Evolutionary conservation across 495 filamentous ascomycete species (phyloP).

Genomic region (Parathielavia hyrcaniae): DNA sequence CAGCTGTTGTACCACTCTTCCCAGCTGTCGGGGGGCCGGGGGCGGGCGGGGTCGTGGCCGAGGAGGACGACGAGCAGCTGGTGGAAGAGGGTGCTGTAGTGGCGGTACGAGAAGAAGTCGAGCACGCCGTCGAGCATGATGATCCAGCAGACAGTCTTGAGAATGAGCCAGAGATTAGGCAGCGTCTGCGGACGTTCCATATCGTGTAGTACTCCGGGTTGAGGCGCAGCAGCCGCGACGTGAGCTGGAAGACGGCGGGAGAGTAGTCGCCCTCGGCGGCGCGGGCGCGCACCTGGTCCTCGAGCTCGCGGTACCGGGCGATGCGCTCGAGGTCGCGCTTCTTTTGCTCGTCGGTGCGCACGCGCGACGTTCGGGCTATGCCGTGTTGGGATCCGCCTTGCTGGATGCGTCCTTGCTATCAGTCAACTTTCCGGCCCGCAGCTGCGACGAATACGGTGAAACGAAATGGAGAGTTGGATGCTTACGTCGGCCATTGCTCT

Average conservation of each 20-base stretch:
- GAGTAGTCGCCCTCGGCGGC: constrained; percentile 57
- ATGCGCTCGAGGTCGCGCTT: constrained; percentile 71
- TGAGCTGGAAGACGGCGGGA: constrained; percentile 61
- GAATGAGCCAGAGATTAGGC: constrained; percentile 51
- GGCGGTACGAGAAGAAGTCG: constrained; percentile 48
- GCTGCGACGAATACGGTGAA: background rate
- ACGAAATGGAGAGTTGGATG: background rate
- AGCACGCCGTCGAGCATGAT: constrained; percentile 50
- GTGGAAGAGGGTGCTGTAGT: constrained; percentile 48
- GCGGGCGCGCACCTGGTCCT: constrained; percentile 56
- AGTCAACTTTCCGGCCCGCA: constrained; percentile 24
- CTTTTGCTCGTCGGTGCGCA: constrained; percentile 60
- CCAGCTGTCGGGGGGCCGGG: constrained; percentile 46
- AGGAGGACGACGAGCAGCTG: constrained; percentile 44
- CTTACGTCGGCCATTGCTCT: constrained; percentile 28
- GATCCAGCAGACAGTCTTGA: constrained; percentile 46
- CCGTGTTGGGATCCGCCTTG: constrained; percentile 60
- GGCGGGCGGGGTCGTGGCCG: constrained; percentile 44
- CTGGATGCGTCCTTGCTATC: constrained; percentile 24
- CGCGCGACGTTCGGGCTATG: constrained; percentile 48
- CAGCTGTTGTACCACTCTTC: constrained; percentile 53
- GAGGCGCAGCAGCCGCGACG: constrained; percentile 68
- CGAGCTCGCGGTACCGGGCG: constrained; percentile 65
- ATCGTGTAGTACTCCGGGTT: constrained; percentile 98
- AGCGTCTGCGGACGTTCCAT: constrained; percentile 88